Conservation (phyloP, 768 basidiomycete genomes). For the Pisolithus albus region DNA sequence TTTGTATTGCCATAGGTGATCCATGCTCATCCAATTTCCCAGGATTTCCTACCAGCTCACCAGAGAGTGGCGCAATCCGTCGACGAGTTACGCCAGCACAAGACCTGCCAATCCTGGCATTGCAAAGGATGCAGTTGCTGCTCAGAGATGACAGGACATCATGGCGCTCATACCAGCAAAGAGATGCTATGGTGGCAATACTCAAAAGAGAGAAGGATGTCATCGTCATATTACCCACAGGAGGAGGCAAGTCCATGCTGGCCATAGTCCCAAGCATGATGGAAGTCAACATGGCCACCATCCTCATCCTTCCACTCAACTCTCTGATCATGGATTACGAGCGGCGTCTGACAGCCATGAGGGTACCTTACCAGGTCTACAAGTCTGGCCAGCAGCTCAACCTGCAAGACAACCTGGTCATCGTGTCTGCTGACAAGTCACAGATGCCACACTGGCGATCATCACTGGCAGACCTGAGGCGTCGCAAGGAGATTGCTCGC, state of each 20-base stretch:
- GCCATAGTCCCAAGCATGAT: constrained; percentile 17
- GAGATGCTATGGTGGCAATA: constrained; percentile 6
- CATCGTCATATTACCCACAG: constrained; percentile 16
- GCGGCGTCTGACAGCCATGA: constrained; percentile 7
- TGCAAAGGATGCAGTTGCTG: too few species aligned
- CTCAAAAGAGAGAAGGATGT: constrained; percentile 11
- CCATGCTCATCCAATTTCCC: constrained; percentile 3
- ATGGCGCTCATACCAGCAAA: constrained; percentile 15
- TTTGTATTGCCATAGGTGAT: too few species aligned
- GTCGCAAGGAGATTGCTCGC: not conserved
- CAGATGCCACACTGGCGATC: constrained; percentile 8
- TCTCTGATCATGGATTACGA: constrained; percentile 19
- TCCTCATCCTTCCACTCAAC: constrained; percentile 16
- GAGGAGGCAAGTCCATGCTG: constrained; percentile 22
- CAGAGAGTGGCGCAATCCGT: not conserved
- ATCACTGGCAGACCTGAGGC: constrained; percentile 4
- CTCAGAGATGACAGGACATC: too few species aligned
- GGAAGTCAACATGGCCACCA: constrained; percentile 3
- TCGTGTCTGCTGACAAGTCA: constrained; percentile 5
- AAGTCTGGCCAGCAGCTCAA: not conserved
- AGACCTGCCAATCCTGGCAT: too few species aligned
- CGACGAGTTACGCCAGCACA: not conserved
- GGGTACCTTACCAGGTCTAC: constrained; percentile 11
- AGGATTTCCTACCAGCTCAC: too few species aligned
- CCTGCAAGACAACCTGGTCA: constrained; percentile 1